Percentiles rank a stretch among this genome's conserved stretches.
Evolutionary conservation across 1,139 yeast genomes (phyloP).

Genomic region (Pichia norvegensis): DNA sequence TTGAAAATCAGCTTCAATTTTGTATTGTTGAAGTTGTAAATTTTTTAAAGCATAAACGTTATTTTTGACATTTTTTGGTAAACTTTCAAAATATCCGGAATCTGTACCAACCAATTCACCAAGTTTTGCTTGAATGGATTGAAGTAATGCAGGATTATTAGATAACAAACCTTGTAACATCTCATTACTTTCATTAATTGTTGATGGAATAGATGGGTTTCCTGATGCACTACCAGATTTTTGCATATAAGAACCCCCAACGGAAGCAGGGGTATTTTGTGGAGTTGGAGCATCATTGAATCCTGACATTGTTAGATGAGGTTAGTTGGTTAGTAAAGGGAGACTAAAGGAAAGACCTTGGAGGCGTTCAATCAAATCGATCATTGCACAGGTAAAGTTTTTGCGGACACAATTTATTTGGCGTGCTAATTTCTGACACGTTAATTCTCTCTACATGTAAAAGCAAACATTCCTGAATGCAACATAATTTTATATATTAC

Average conservation of each 20-base stretch:
- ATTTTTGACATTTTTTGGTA: constrained; percentile 69
- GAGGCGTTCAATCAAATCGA: neutral
- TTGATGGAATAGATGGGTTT: constrained; percentile 55
- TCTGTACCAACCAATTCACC: constrained; percentile 79
- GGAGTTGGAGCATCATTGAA: constrained; percentile 97
- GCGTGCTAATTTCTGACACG: too few relatives aligned
- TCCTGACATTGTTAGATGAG: constrained; percentile 2
- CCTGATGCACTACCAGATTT: constrained; percentile 34
- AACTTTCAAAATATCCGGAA: constrained; percentile 73
- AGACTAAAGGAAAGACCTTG: neutral
- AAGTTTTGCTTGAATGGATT: constrained; percentile 86
- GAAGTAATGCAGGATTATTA: constrained; percentile 68
- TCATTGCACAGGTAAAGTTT: too few relatives aligned
- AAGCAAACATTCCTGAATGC: too few relatives aligned
- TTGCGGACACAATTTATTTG: neutral
- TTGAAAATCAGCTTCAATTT: constrained; percentile 86
- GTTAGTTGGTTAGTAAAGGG: neutral
- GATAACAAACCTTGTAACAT: constrained; percentile 26
- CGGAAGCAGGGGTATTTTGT: constrained; percentile 94
- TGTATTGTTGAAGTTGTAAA: constrained; percentile 74
- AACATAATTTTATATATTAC: too few relatives aligned
- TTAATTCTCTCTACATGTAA: too few relatives aligned
- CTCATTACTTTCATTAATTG: constrained; percentile 63
- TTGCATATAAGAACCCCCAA: constrained; percentile 60
- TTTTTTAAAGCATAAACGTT: constrained; percentile 79